These are phyloP conservation scores for Pisolithus marmoratus DNA, from an alignment of 768 basidiomycete species.

Conservation along the genomic window DNA sequence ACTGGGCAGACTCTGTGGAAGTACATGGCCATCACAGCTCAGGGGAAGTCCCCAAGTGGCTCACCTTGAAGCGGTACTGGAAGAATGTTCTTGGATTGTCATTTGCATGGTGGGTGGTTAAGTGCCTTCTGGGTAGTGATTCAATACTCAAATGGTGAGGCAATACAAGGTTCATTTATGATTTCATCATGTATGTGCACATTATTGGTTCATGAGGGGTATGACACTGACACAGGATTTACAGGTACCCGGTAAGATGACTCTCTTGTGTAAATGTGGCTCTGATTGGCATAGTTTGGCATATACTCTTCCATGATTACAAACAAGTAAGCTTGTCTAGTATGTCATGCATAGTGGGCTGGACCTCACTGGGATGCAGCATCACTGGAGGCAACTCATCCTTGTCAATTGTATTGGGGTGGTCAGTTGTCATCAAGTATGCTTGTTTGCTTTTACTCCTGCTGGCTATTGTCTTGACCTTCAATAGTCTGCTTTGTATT, in stretches of 20 bases:
- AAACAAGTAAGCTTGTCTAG: slow-evolving; percentile 38
- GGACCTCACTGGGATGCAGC: slow-evolving; percentile 25
- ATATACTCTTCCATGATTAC: slow-evolving; percentile 77
- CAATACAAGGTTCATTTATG: too few species aligned
- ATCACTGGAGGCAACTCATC: slow-evolving; percentile 50
- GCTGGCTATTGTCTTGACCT: slow-evolving; percentile 70
- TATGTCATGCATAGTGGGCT: not conserved
- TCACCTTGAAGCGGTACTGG: too few species aligned
- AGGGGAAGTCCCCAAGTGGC: too few species aligned
- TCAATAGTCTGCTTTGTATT: slow-evolving; percentile 55
- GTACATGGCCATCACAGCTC: too few species aligned
- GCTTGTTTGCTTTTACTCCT: slow-evolving; percentile 20
- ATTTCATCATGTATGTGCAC: slow-evolving; percentile 58
- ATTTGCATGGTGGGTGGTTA: too few species aligned
- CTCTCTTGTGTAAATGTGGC: not conserved
- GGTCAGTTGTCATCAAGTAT: slow-evolving; percentile 82
- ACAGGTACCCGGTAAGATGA: slow-evolving; percentile 57
- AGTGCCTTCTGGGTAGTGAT: too few species aligned
- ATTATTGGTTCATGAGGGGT: not conserved
- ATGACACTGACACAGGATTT: not conserved
- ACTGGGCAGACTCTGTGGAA: too few species aligned
- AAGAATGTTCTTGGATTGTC: too few species aligned
- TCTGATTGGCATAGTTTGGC: slow-evolving; percentile 49
- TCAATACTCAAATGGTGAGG: too few species aligned
- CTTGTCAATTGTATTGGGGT: slow-evolving; percentile 67